Conservation (phyloP, 2,329 filamentous ascomycete species). For the Pseudocercospora fuligena region DNA sequence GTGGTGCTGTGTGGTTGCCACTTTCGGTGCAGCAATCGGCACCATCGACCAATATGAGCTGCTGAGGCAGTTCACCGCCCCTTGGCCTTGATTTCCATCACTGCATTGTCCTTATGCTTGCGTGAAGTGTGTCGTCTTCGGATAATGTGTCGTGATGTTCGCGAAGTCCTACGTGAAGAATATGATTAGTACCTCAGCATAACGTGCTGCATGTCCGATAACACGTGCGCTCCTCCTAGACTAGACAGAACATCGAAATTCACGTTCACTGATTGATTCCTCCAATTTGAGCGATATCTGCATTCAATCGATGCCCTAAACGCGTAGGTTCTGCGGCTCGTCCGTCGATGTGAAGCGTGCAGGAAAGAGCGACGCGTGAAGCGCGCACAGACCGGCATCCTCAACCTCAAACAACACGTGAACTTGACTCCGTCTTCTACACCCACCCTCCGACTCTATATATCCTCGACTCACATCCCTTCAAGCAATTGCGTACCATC, state of each 20-base stretch:
- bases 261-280: neutral
- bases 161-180: neutral
- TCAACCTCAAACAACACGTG: neutral
- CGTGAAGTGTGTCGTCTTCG: neutral
- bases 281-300: neutral
- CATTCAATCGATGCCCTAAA: neutral
- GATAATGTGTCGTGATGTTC: neutral
- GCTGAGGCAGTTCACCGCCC: neutral
- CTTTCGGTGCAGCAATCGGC: neutral
- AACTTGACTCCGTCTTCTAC: conserved; percentile 6
- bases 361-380: conserved; percentile 1
- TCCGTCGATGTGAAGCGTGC: neutral
- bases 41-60: neutral
- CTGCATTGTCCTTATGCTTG: neutral
- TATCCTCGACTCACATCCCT: conserved; percentile 1
- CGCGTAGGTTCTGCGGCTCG: neutral
- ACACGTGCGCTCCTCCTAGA: neutral
- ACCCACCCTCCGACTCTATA: conserved; percentile 2
- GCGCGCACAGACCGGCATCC: neutral
- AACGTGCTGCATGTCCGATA: neutral
- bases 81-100: neutral
- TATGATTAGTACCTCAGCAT: neutral
- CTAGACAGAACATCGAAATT: neutral
- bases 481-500: neutral
- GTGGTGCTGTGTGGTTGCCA: neutral